Evolutionary conservation across 1,139 yeast species (phyloP), one percentile per base, ranked within the genome.

Genomic region (Lodderomyces elongisporus): DNA sequence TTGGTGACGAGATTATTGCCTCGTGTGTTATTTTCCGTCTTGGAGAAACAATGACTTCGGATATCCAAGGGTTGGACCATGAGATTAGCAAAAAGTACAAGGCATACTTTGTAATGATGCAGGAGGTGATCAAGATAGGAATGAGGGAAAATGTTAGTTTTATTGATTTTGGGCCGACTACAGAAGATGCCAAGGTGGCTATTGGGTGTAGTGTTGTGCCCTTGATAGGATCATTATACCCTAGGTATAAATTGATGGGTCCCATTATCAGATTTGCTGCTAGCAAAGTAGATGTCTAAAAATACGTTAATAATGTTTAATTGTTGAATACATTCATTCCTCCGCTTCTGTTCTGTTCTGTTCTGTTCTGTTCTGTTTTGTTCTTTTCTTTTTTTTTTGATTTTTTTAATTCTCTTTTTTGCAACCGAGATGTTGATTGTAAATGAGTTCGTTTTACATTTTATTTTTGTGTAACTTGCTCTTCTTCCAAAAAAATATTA

Each of bases 41-140:
- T 14, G 72, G 72, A 2, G 67, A 62, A 27, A 66, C 73, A 0
- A 60, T 66, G 32, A 66, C 73, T 1, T 60, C 69, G 5, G 73
- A 66, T 41, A 48, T 66, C 4, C 73, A 66, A 42, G 73, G 73
- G 4, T 49, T 66, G 17, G 60, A 66, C 36, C 68, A 65, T 36
- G 70, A 62, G 17, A 46, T 44, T 16, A 62, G 64, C 7, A 58
- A 66, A 23, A 51, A 60, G 33, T 60, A 59, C 41, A 66, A 64
- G 41, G 71, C 71, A 3, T 66, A 66, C 40, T 66, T 66, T 45
- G 72, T 66, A 17, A 66, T 66, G 73, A 66, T 66, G 73, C 72
- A 66, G 46, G 60, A 62, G 35, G 66, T 66, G 13, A 63, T 66
- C 21, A 51, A 53, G 16, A 62, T 66, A 20, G 72, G 71, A 1